Conservation (phyloP, 345 rosid genomes). For the Euclidium syriacum region DNA sequence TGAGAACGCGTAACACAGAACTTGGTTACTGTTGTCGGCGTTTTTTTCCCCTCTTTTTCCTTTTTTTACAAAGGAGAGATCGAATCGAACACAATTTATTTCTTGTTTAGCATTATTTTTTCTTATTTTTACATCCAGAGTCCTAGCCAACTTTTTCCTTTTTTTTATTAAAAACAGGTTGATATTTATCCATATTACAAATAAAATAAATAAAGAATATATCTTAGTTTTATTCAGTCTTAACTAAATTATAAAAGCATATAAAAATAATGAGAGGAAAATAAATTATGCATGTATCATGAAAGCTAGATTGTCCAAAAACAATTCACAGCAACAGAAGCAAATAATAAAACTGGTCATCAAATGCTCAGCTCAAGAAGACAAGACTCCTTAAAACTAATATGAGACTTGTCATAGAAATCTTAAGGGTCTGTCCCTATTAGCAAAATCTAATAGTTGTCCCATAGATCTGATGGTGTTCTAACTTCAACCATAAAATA, state of each 20-base stretch:
- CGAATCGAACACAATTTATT: background rate
- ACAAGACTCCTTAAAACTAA: background rate
- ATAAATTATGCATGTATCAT: no score
- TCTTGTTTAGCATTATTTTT: background rate
- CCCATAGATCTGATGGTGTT: background rate
- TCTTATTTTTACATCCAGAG: background rate
- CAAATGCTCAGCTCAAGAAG: background rate
- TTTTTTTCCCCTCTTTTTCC: background rate
- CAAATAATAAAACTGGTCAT: background rate
- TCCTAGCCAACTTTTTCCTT: background rate
- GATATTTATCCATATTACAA: no score
- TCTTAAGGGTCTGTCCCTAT: background rate
- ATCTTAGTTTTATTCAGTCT: no score
- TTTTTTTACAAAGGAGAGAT: background rate
- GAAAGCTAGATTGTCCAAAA: background rate
- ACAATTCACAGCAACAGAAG: background rate
- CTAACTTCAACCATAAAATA: background rate
- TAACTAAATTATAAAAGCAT: no score
- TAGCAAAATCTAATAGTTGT: background rate
- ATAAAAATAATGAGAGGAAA: background rate
- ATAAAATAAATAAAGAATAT: no score
- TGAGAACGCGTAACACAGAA: no score
- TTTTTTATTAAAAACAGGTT: no score
- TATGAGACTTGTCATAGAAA: background rate
- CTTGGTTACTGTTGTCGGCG: conserved; percentile 26